Percentiles rank a stretch among this genome's conserved stretches.
Conservation (phyloP, 2,329 filamentous ascomycete species). For the Pyrenochaeta sp. region DNA sequence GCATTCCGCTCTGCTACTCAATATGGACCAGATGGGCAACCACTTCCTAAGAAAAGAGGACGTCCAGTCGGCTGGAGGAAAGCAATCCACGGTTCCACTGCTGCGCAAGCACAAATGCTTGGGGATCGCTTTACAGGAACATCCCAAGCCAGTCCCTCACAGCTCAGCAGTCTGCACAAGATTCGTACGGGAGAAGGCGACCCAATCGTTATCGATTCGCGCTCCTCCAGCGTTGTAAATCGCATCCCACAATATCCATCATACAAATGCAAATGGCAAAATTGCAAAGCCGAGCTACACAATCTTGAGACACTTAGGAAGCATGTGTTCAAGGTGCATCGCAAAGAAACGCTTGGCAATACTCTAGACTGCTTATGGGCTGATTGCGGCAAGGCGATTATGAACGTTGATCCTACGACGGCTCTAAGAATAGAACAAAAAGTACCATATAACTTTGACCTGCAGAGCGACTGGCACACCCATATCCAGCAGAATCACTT, state of each 20-base stretch:
- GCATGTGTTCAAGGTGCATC: constrained; percentile 67
- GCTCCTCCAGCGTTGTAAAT: constrained; percentile 40
- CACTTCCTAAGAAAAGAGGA: constrained; percentile 55
- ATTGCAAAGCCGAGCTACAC: constrained; percentile 67
- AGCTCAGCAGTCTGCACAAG: constrained; percentile 38
- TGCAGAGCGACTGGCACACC: constrained; percentile 54
- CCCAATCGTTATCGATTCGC: constrained; percentile 36
- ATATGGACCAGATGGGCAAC: constrained; percentile 44
- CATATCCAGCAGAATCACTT: constrained; percentile 65
- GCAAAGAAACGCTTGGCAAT: constrained; percentile 43
- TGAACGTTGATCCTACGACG: constrained; percentile 30
- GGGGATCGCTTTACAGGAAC: constrained; percentile 24
- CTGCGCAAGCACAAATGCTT: constrained; percentile 33
- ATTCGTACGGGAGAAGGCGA: constrained; percentile 23
- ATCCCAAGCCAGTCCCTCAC: constrained; percentile 20
- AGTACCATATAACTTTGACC: constrained; percentile 45
- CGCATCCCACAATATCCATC: constrained; percentile 52
- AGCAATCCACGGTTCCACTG: constrained; percentile 52
- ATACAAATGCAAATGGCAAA: constrained; percentile 67
- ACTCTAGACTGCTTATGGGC: constrained; percentile 58
- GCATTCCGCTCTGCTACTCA: constrained; percentile 49
- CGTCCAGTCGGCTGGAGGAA: constrained; percentile 62
- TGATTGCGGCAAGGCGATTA: constrained; percentile 47
- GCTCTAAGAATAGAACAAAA: constrained; percentile 30
- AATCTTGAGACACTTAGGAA: constrained; percentile 67